A percentile compares a stretch with the other conserved stretches of the same genome.
phyloP scores from a whole-genome alignment of 2,329 filamentous ascomycete species.

The Fusarium sp. region DNA sequence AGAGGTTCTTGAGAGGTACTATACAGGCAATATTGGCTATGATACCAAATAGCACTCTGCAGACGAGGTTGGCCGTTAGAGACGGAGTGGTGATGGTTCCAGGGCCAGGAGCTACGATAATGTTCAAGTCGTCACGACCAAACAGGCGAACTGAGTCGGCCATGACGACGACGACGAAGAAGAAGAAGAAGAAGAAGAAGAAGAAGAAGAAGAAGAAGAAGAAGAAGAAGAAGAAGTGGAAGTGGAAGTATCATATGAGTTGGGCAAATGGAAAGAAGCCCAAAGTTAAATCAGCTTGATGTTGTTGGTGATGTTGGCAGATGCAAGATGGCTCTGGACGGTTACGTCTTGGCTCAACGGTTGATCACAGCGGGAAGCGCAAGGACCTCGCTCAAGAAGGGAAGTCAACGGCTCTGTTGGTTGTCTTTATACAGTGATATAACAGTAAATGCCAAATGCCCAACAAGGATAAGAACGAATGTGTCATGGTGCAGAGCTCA shows the following conservation, averaged over 20 bases:
- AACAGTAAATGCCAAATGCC: conserved; percentile 4
- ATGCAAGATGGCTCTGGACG: conserved; percentile 13
- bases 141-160: conserved; percentile 31
- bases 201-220: too few species aligned
- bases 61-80: conserved; percentile 61
- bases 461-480: conserved; percentile 7
- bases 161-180: conserved; percentile 24
- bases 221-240: neutral
- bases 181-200: neutral
- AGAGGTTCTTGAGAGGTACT: conserved; percentile 66
- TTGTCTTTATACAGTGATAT: conserved; percentile 28
- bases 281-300: conserved; percentile 11
- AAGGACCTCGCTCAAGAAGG: conserved; percentile 23
- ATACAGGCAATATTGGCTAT: conserved; percentile 61
- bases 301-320: conserved; percentile 24
- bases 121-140: conserved; percentile 40
- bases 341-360: conserved; percentile 38
- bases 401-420: conserved; percentile 3
- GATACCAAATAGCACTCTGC: conserved; percentile 62
- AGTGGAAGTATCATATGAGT: neutral
- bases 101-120: conserved; percentile 39
- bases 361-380: conserved; percentile 33
- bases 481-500: conserved; percentile 17
- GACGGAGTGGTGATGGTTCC: conserved; percentile 49
- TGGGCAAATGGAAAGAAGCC: neutral